phyloP scores from a whole-genome alignment of 2,329 filamentous ascomycete genomes.

The Talaromyces sp. region DNA sequence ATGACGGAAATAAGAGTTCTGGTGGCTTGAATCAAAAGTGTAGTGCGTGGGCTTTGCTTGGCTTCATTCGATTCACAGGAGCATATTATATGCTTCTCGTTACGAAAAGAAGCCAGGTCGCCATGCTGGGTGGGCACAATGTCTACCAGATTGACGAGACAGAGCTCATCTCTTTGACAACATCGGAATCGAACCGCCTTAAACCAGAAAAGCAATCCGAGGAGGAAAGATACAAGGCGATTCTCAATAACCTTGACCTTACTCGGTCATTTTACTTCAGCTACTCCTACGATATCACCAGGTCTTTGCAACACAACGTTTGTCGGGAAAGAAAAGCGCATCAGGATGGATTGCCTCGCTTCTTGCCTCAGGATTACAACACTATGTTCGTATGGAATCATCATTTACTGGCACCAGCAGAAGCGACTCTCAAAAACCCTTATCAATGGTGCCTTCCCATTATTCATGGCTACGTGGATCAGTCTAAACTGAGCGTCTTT shows the following conservation, averaged over 20 bases:
- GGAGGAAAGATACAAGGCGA: constrained; percentile 84
- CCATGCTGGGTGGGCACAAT: constrained; percentile 94
- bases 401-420: constrained; percentile 78
- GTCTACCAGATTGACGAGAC: constrained; percentile 95
- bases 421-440: constrained; percentile 70
- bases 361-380: constrained; percentile 78
- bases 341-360: constrained; percentile 63
- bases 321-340: constrained; percentile 74
- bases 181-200: constrained; percentile 65
- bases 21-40: constrained; percentile 88
- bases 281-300: constrained; percentile 95
- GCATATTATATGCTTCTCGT: constrained; percentile 97
- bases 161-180: constrained; percentile 84
- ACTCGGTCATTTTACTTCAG: constrained; percentile 96
- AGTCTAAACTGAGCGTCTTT: constrained; percentile 82
- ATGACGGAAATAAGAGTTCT: constrained; percentile 88
- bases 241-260: constrained; percentile 87
- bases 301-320: constrained; percentile 90
- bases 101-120: constrained; percentile 93
- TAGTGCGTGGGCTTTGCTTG: constrained; percentile 89
- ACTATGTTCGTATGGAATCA: constrained; percentile 99
- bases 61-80: constrained; percentile 94
- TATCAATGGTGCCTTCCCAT: constrained; percentile 97
- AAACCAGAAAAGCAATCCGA: constrained; percentile 84
- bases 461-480: constrained; percentile 94